Evolutionary conservation across 169 alveolate species (phyloP), one percentile per base, ranked within the genome.

Genomic region (Amoebophrya sp.): DNA sequence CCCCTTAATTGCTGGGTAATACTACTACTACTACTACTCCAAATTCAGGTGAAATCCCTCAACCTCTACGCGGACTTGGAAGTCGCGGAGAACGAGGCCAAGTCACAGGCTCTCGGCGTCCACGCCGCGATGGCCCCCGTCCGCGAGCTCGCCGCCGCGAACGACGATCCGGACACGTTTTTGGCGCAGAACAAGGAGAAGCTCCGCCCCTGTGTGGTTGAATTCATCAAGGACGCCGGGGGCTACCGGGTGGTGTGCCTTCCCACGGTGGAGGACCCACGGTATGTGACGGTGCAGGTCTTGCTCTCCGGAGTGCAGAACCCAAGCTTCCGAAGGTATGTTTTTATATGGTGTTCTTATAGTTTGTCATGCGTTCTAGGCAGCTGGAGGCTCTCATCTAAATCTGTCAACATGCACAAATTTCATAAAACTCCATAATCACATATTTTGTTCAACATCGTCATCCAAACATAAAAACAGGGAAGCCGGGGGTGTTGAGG

Each of bases 401-500:
- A n/a, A n/a, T n/a, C n/a, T n/a, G n/a, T n/a, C n/a, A n/a, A n/a
- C n/a, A n/a, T n/a, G n/a, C n/a, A n/a, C n/a, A n/a, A n/a, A n/a
- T n/a, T n/a, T n/a, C n/a, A n/a, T n/a, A n/a, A n/a, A n/a, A n/a
- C n/a, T n/a, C n/a, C n/a, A n/a, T n/a, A n/a, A n/a, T n/a, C n/a
- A n/a, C n/a, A n/a, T n/a, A 47, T 47, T 47, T 18, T 47, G 66
- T 47, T 47, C 66, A 47, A 47, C 7, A 47, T 12, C 66, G 7
- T 47, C 66, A 47, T 47, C 18, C 32, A 1, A n/a, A 25, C 83
- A 25, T 66, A 66, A 12, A 0, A 25, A 66, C 83, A 66, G 83
- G 83, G 83, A 66, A 66, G 83, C 83, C 83, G 83, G 83, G 10
- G 83, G 83, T 66, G 83, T 66, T 2, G 83, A 66, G 35, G 35